Conservation (phyloP, 495 filamentous ascomycete species). For the Venustampulla echinocandica region DNA sequence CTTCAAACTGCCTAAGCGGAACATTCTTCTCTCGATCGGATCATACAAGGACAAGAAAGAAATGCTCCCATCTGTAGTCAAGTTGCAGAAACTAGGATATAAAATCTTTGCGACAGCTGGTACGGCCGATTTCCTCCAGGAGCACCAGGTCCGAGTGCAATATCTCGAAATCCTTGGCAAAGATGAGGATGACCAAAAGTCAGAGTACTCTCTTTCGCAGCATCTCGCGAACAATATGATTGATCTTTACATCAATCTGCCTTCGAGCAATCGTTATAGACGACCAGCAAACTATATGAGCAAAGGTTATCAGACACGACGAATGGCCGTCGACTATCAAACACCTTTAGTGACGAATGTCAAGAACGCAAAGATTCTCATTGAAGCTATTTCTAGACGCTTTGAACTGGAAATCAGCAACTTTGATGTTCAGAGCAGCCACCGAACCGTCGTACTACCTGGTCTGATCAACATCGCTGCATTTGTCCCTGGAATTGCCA, state of each 20-base stretch:
- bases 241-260: constrained; percentile 96
- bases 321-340: constrained; percentile 98
- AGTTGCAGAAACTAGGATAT: constrained; percentile 80
- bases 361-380: constrained; percentile 95
- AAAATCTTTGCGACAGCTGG: constrained; percentile 93
- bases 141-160: constrained; percentile 80
- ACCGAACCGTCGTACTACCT: constrained; percentile 65
- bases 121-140: constrained; percentile 90
- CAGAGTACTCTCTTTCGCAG: constrained; percentile 91
- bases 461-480: constrained; percentile 73
- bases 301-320: constrained; percentile 86
- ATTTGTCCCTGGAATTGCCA: constrained; percentile 67
- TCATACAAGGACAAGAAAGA: constrained; percentile 97
- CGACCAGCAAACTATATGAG: constrained; percentile 97
- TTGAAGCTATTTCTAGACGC: constrained; percentile 86
- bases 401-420: constrained; percentile 73
- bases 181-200: constrained; percentile 68
- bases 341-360: constrained; percentile 96
- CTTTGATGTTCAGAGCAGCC: constrained; percentile 83
- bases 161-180: constrained; percentile 77
- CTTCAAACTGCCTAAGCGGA: constrained; percentile 91
- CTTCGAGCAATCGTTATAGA: constrained; percentile 92
- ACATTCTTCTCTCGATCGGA: constrained; percentile 91
- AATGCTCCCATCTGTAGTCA: constrained; percentile 85
- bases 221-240: constrained; percentile 95